Evolutionary conservation across 352 stramenopile species (phyloP).

Genomic region (Pythium apleroticum): DNA sequence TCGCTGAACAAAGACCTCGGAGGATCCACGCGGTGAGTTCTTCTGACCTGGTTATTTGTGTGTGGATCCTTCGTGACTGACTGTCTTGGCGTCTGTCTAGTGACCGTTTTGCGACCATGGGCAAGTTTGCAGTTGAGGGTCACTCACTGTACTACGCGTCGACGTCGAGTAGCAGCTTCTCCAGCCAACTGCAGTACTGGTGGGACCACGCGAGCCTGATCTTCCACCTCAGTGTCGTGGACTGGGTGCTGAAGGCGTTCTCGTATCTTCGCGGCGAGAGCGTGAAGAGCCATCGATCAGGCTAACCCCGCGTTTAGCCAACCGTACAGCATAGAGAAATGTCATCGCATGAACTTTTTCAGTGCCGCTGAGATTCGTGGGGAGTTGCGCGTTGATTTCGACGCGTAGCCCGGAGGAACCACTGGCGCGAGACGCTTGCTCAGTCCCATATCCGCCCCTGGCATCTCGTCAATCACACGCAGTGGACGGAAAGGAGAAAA

Average conservation of each 20-base stretch:
- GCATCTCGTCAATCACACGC: slow-evolving; percentile 24
- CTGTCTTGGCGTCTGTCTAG: slow-evolving; percentile 28
- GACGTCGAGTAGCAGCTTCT: background rate
- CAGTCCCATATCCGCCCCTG: slow-evolving; percentile 4
- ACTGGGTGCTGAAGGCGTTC: slow-evolving; percentile 49
- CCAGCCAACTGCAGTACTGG: slow-evolving; percentile 40
- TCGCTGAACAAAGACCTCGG: slow-evolving; percentile 88
- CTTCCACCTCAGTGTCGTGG: slow-evolving; percentile 56
- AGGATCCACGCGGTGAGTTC: slow-evolving; percentile 57
- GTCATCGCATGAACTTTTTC: slow-evolving; percentile 27
- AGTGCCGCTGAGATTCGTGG: slow-evolving; percentile 27
- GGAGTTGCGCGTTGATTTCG: slow-evolving; percentile 22
- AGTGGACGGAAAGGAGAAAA: slow-evolving; percentile 20
- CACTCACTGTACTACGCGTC: slow-evolving; percentile 48
- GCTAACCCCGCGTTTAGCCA: slow-evolving; percentile 14
- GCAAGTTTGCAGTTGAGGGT: slow-evolving; percentile 63
- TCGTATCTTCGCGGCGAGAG: slow-evolving; percentile 36
- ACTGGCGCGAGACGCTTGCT: slow-evolving; percentile 10
- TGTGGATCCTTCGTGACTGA: slow-evolving; percentile 1
- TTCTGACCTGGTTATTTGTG: background rate
- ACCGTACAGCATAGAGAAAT: background rate
- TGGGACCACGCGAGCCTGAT: slow-evolving; percentile 67
- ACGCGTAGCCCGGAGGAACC: slow-evolving; percentile 10
- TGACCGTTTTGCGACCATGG: slow-evolving; percentile 78
- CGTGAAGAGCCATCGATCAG: slow-evolving; percentile 16